Base-by-base conservation (phyloP, 441 rosid genomes). In the Biscutella laevigata region DNA sequence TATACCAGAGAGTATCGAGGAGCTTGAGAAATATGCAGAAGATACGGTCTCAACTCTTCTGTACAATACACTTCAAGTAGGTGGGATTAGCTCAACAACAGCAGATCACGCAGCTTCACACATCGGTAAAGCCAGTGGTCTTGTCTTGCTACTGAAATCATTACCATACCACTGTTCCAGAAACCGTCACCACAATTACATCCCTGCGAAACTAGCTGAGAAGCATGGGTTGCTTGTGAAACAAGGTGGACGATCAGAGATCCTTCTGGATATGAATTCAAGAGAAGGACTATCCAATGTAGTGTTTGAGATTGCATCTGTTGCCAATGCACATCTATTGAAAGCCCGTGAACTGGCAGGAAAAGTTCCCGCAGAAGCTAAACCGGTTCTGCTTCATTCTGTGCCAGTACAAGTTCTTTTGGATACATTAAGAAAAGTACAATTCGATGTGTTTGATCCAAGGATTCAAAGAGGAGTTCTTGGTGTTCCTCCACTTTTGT, bases 121-220 rank as follows among this genome's bases (percentile, higher is more conserved):
- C 64, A 71, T 84, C 7, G 95, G 92, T 36, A 90, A 90, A 68
- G 97, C 92, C 12, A 84, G 94, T 41, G 95, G 97, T 53, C 81
- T 86, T 49, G 84, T 84, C 36, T 74, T 84, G 70, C 71, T 90
- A 25, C 86, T n/a, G n/a, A n/a, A n/a, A n/a, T n/a, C n/a, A n/a
- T n/a, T n/a, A n/a, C n/a, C n/a, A 0, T 84, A 86, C 53, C 95
- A 89, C 33, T 88, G 87, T 27, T 71, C 74, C 33, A 73, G 74
- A 62, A 79, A 73, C 71, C 86, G 79, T 42, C 91, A 82, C 53
- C 78, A 64, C 16, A 66, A 76, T 53, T 86, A 84, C 48, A 77
- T 86, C 62, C 89, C 89, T 29, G 29, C 42, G 6, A 65, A 81
- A 27, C 75, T 90, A 52, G 92, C 84, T 1, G 78, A 75, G 42